Base-by-base conservation (phyloP, 2,329 filamentous ascomycete genomes). In the Pestalotiopsis fici region DNA sequence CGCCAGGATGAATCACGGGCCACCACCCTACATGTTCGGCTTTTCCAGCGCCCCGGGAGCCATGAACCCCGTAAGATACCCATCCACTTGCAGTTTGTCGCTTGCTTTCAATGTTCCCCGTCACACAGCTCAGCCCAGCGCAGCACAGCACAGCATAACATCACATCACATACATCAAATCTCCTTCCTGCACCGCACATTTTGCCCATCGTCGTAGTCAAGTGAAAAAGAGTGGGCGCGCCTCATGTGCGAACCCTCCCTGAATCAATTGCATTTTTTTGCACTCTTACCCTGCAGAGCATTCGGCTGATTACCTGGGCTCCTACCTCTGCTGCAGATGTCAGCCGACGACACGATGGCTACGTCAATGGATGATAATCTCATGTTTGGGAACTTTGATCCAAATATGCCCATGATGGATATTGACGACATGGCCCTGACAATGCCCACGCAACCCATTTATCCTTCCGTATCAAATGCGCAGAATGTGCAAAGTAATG, bases 351-450 rank as follows among this genome's bases (percentile, higher is more conserved):
- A 82, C 70, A 76, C 84, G 63, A 84, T 86, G 79, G 75, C 47
- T 12, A 27, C 78, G 27, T 73, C 84, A 31, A 75, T 86, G 65
- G 81, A 86, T 65, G 79, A 79, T 68, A 64, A 64, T 55, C 75
- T 77, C 67, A 78, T 83, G 74, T 75, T 84, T 64, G 70, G 74
- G 55, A 69, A 72, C 55, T 74, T 74, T 68, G 74, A 76, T 65
- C 61, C 70, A 56, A 74, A 72, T 66, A 67, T 74, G 68, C 75
- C 80, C 68, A 78, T 86, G 70, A 83, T 86, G 79, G 78, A 72
- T 65, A 73, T 86, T 71, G 83, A 85, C 68, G 65, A 76, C 47
- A 73, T 72, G 70, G 77, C 78, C 70, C 63, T 68, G 69, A 69
- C 64, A 67, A 68, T 70, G 71, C 75, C 70, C 66, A 72, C 65